Evolutionary conservation across 331 rosid species (phyloP).

Genomic region (Malus hybrid): DNA sequence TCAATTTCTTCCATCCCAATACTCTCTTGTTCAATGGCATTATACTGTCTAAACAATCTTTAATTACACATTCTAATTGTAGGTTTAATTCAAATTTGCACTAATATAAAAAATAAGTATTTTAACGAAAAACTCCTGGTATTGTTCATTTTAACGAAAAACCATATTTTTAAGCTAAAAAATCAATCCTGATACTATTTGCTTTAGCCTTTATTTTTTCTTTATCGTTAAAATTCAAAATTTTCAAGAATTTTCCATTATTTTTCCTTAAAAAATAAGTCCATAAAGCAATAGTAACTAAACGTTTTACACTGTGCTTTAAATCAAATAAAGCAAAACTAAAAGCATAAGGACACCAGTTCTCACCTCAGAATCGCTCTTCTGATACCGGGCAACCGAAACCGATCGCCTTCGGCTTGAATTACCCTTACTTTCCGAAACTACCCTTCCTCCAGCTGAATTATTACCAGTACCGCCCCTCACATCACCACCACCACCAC

Average conservation of each 20-base stretch:
- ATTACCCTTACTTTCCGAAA: conserved; percentile 39
- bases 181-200: too few relatives aligned
- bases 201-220: too few relatives aligned
- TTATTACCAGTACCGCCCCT: conserved; percentile 26
- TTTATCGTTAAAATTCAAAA: too few relatives aligned
- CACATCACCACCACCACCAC: conserved; percentile 30
- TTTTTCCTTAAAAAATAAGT: not conserved
- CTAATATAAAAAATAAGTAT: not conserved
- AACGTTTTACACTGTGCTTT: not conserved
- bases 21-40: not conserved
- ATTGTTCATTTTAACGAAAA: too few relatives aligned
- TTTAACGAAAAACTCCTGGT: too few relatives aligned
- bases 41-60: not conserved
- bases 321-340: not conserved
- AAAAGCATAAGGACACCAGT: not conserved
- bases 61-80: not conserved
- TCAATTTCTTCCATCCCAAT: not conserved
- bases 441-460: conserved; percentile 31
- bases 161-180: too few relatives aligned
- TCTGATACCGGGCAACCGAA: conserved; percentile 71
- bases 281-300: not conserved
- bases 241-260: too few relatives aligned
- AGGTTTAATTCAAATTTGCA: not conserved
- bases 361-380: conserved; percentile 86
- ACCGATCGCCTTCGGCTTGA: conserved; percentile 73